phyloP scores from a whole-genome alignment of 1,284 basidiomycete species.

The Ceratobasidium sp. region DNA sequence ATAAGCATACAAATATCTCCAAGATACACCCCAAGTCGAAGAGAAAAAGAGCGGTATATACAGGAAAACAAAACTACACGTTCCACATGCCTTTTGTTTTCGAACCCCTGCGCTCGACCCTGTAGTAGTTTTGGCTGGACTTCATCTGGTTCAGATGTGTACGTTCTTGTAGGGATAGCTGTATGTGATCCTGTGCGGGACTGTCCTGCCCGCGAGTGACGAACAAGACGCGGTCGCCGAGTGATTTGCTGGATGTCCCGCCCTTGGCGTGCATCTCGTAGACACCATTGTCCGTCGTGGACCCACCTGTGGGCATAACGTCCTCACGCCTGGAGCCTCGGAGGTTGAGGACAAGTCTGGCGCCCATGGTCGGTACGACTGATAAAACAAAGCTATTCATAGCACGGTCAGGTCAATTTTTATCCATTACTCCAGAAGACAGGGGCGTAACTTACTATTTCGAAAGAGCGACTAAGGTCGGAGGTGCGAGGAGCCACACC shows the following conservation, averaged over 20 bases:
- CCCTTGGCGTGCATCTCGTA: constrained; percentile 31
- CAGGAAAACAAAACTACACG: too few relatives aligned
- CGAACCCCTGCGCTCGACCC: too few relatives aligned
- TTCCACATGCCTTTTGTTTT: too few relatives aligned
- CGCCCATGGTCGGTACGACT: constrained; percentile 40
- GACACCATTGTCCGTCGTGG: constrained; percentile 6
- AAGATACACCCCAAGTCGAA: too few relatives aligned
- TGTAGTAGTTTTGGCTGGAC: not conserved
- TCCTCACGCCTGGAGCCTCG: constrained; percentile 38
- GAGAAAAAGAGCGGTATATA: too few relatives aligned
- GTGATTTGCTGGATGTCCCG: not conserved
- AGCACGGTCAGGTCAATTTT: not conserved
- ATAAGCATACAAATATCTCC: constrained; percentile 9
- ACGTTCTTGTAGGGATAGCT: not conserved
- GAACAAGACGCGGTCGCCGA: constrained; percentile 6
- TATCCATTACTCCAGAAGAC: too few relatives aligned
- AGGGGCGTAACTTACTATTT: constrained; percentile 39
- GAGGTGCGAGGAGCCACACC: constrained; percentile 34
- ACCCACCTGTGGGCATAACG: constrained; percentile 13
- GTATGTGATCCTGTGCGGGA: too few relatives aligned
- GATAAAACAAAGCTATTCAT: constrained; percentile 37
- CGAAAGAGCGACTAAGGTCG: constrained; percentile 36
- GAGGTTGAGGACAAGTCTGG: constrained; percentile 42
- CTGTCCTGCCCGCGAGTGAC: constrained; percentile 2
- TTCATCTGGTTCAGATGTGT: constrained; percentile 27